Conservation (phyloP, 768 basidiomycete genomes). For the Arthromyces matolae region DNA sequence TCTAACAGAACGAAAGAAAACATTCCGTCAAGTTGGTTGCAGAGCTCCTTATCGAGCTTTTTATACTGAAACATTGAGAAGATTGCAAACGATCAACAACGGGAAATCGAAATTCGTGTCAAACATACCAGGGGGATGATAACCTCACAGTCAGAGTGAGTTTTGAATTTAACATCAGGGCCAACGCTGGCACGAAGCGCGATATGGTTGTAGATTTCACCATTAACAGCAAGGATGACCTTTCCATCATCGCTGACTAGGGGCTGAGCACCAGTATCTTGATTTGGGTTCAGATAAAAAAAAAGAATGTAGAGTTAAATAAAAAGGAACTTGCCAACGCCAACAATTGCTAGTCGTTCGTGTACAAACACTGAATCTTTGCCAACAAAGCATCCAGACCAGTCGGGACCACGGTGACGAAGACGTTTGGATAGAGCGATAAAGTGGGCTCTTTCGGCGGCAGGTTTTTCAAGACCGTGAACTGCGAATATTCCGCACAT, state of each 20-base stretch:
- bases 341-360: constrained; percentile 95
- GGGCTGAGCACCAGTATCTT: constrained; percentile 96
- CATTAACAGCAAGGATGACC: constrained; percentile 87
- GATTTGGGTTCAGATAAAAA: background rate
- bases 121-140: constrained; percentile 82
- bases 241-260: constrained; percentile 83
- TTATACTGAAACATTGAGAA: constrained; percentile 58
- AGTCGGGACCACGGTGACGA: constrained; percentile 95
- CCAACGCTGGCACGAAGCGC: constrained; percentile 68
- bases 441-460: constrained; percentile 63
- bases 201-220: constrained; percentile 98
- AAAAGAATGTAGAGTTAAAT: constrained; percentile 1
- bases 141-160: constrained; percentile 97
- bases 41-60: constrained; percentile 74
- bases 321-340: constrained; percentile 68
- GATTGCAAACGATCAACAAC: background rate
- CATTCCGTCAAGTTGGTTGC: constrained; percentile 90
- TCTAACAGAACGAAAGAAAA: constrained; percentile 97
- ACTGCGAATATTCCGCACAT: constrained; percentile 96
- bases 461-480: constrained; percentile 74
- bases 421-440: constrained; percentile 87
- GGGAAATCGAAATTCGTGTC: background rate
- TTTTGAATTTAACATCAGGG: constrained; percentile 79
- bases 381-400: constrained; percentile 94
- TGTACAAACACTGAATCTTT: constrained; percentile 83